Evolutionary conservation across 139 green algal species (phyloP), one percentile per base, ranked within the genome.

Genomic region (Eudorina sp.): DNA sequence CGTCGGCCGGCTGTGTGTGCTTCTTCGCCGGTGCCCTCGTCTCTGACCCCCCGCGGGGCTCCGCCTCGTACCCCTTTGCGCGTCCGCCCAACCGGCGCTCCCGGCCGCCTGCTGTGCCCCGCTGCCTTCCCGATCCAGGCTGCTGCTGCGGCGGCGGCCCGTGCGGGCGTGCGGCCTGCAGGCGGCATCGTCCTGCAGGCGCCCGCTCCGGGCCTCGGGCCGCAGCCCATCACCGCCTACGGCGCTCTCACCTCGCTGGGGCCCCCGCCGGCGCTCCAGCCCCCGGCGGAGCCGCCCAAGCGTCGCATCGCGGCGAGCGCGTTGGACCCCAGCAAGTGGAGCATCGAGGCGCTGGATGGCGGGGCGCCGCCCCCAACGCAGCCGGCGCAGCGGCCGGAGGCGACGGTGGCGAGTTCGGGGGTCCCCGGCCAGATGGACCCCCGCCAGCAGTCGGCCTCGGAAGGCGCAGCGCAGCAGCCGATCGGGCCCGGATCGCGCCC

Each of bases 291-390:
- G 79, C 55, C 79, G 79, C 79, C 79, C 19, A 58, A 53, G 79
- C 79, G 79, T 0, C 79, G 79, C 43, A 45, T 18, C 13, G 40
- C 19, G 4, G 14, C 60, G 5, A 38, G 25, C 25, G 9, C 40
- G 4, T 11, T 86, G 23, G 80, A 86, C 45, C 43, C 58, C 18
- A 86, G 43, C 80, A 76, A 77, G 31, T 86, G 80, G 80, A 86
- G 60, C 80, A 64, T 86, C 1, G 80, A 87, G 64, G 81, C 62
- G 13, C 23, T 78, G 31, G 62, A 87, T 4, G 45, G 18, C 34
- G 77, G 40, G 16, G 23, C n/a, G 5, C 75, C 7, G 48, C 75
- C 48, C 48, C 46, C n/a, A n/a, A n/a, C 73, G 34, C 45, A 81
- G 43, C 41, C 43, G 75, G 45, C 34, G 31, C 31, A 31, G 7